Base-by-base conservation (phyloP, 2,329 filamentous ascomycete species). In the Thelonectria blattea region DNA sequence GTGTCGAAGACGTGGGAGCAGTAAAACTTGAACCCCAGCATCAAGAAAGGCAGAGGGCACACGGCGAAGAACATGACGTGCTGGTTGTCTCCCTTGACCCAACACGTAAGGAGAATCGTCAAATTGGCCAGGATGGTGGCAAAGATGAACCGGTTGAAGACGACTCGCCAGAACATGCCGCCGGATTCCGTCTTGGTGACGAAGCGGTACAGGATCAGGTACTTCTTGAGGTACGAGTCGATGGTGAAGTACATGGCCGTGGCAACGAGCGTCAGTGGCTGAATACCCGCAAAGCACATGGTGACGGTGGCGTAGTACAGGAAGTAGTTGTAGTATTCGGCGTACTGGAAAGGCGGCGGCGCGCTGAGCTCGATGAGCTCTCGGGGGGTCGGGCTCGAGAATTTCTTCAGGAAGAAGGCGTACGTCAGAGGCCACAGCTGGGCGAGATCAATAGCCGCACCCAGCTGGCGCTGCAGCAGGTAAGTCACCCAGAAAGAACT, bases 271-370 rank as follows among this genome's bases (percentile, higher is more conserved):
- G 95, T 90, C 22, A 98, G 83, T 0, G 95, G 95, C 75, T 98
- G 95, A 53, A 98, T 83, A 2, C 88, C 87, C 2, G 90, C 88
- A 72, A 95, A 97, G 70, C 89, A 92, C 15, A 99, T 81, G 0
- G 92, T 90, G 32, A 98, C 91, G 0, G 94, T 97, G 22, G 91
- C 83, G 79, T 98, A 99, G 78, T 92, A 99, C 30, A 98, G 82
- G 76, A 97, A 97, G 75, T 96, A 98, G 76, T 97, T 98, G 84
- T 97, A 99, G 79, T 98, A 98, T 68, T 88, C 92, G 60, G 95
- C 92, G 72, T 97, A 98, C 68, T 98, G 93, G 74, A 99, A 97
- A 0, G 91, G 83, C 2, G 92, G 93, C 1, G 95, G 95, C 3
- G 95, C 95, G 1, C 93, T 97, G 72, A 95, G 86, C 75, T 97